Conservation (phyloP, 2,329 filamentous ascomycete species). For the Aspergillus felis region DNA sequence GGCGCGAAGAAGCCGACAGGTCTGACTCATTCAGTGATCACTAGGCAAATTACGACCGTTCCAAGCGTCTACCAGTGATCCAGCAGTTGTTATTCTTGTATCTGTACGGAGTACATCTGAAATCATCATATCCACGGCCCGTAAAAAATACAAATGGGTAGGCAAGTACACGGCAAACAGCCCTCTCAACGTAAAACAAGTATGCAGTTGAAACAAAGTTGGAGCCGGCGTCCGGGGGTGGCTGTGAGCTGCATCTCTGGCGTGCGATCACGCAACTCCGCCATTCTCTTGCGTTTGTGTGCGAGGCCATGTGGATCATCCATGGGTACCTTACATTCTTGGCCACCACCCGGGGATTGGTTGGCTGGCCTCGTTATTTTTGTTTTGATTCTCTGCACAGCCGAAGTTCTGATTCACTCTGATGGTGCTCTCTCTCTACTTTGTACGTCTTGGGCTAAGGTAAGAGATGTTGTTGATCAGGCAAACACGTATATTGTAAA, state of each 20-base stretch:
- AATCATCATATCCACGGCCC: too few relatives aligned
- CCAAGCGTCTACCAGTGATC: too few relatives aligned
- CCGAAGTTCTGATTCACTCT: too few relatives aligned
- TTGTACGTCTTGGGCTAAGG: not conserved
- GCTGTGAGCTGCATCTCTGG: not conserved
- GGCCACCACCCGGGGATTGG: not conserved
- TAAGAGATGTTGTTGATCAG: not conserved
- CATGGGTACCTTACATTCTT: not conserved
- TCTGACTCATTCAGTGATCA: not conserved
- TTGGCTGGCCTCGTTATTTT: not conserved
- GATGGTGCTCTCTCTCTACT: not conserved
- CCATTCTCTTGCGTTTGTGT: not conserved
- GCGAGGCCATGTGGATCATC: not conserved
- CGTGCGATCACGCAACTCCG: not conserved
- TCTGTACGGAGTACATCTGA: too few relatives aligned
- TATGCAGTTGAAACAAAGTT: not conserved
- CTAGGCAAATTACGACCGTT: too few relatives aligned
- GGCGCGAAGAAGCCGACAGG: not conserved
- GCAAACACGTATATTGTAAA: not conserved
- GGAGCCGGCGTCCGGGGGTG: not conserved
- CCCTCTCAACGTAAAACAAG: too few relatives aligned
- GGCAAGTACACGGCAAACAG: too few relatives aligned
- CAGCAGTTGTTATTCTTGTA: too few relatives aligned
- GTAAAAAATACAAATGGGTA: too few relatives aligned
- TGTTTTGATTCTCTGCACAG: not conserved